Conservation (phyloP, 1,284 basidiomycete species). For the Leccinum pallidistipes region DNA sequence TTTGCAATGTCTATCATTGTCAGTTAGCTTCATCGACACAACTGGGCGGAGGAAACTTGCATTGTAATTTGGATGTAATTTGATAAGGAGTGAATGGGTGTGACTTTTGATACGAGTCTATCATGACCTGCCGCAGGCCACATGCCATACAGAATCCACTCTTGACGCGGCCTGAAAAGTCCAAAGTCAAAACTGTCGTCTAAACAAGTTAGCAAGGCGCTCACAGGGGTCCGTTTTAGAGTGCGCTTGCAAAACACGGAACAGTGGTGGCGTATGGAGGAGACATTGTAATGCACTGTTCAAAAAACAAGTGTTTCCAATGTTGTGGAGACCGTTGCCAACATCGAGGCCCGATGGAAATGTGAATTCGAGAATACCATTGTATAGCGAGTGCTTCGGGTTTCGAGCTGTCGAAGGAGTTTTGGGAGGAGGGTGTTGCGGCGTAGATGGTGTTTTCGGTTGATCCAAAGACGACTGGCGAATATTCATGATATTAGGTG, state of each 20-base stretch:
- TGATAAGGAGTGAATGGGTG: constrained; percentile 58
- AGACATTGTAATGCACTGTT: constrained; percentile 96
- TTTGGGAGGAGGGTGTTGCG: constrained; percentile 23
- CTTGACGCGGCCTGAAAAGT: constrained; percentile 51
- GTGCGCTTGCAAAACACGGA: constrained; percentile 68
- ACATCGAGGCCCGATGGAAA: constrained; percentile 49
- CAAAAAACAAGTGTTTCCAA: constrained; percentile 96
- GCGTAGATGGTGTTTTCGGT: constrained; percentile 21
- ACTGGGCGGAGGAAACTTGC: constrained; percentile 44
- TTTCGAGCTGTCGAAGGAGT: constrained; percentile 21
- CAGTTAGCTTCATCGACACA: constrained; percentile 13
- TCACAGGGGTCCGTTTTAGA: constrained; percentile 48
- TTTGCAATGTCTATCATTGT: constrained; percentile 77
- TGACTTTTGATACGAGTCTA: constrained; percentile 47
- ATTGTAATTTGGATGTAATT: constrained; percentile 66
- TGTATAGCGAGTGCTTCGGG: constrained; percentile 43
- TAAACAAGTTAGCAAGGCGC: constrained; percentile 24
- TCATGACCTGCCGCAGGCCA: constrained; percentile 55
- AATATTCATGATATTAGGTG: constrained; percentile 4
- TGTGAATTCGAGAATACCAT: constrained; percentile 53
- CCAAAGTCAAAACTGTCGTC: constrained; percentile 11
- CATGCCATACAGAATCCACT: constrained; percentile 79
- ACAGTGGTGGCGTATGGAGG: constrained; percentile 89
- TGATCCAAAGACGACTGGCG: constrained; percentile 21
- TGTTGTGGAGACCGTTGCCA: constrained; percentile 80